Evolutionary conservation across 257 asterid genomes (phyloP).

Genomic region (Ehretia macrophylla): DNA sequence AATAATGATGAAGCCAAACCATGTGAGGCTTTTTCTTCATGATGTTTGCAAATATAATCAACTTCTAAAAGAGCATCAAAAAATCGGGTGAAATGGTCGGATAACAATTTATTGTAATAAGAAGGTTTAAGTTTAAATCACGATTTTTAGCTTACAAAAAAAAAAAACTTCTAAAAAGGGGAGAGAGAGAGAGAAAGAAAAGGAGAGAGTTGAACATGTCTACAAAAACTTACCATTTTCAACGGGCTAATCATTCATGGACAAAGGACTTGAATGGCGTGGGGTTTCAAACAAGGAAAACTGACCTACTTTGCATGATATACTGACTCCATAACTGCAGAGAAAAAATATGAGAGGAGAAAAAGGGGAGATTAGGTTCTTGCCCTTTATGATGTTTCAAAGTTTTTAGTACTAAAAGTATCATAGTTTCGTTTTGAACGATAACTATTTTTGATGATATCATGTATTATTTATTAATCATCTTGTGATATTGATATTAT

Average conservation of each 20-base stretch:
- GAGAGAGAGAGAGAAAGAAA: background rate
- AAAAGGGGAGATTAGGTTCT: conserved; percentile 29
- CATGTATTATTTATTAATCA: too few relatives aligned
- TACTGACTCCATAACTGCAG: conserved; percentile 67
- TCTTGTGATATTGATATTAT: too few relatives aligned
- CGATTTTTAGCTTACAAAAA: too few relatives aligned
- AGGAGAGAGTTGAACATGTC: conserved; percentile 39
- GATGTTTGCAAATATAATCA: conserved; percentile 49
- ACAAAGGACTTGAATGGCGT: conserved; percentile 57
- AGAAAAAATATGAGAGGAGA: background rate
- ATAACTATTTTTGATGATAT: too few relatives aligned
- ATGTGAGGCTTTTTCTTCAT: conserved; percentile 43
- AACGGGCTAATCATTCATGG: conserved; percentile 56
- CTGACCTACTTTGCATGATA: conserved; percentile 52
- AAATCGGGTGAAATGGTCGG: too few relatives aligned
- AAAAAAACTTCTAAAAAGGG: conserved; percentile 20
- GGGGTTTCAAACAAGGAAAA: conserved; percentile 67
- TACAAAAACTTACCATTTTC: conserved; percentile 8
- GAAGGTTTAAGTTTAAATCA: too few relatives aligned
- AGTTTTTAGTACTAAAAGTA: too few relatives aligned
- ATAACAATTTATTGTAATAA: too few relatives aligned
- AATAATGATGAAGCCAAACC: conserved; percentile 64
- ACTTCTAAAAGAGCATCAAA: conserved; percentile 13
- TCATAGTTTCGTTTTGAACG: too few relatives aligned
- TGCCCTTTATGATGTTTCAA: conserved; percentile 7